Base-by-base conservation (phyloP, 495 filamentous ascomycete species). In the Talaromyces nanjingensis region DNA sequence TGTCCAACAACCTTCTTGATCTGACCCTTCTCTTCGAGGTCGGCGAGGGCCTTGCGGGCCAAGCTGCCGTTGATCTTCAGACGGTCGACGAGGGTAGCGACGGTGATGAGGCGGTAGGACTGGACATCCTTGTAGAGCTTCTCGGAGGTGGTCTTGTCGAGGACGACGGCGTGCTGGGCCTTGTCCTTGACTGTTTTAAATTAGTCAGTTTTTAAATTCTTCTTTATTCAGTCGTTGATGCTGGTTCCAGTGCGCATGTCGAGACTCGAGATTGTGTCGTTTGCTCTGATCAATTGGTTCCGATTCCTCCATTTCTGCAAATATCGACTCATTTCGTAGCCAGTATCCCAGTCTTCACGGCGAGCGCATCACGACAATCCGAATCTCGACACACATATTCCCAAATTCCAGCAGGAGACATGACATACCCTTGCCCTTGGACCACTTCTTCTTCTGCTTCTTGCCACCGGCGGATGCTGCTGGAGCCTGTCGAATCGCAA, bases 391-490 rank as follows among this genome's bases (percentile, higher is more conserved):
- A 59, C 27, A 59, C 27, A 25, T 3, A 9, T n/a, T n/a, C 53
- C 22, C 6, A 9, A 16, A 20, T 12, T n/a, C 29, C n/a, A 49
- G 45, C 12, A 56, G 14, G 34, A 34, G 34, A 57, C 57, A 69
- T 75, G 71, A 77, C 83, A 71, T 87, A 92, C 90, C 90, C 87
- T 97, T 97, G 81, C 92, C 96, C 91, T 97, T 98, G 71, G 93
- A 97, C 93, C 93, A 97, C 93, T 97, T 96, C 91, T 98, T 98
- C 91, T 97, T 96, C 78, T 93, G 91, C 85, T 96, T 96, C 88
- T 96, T 96, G 77, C 89, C 91, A 76, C 91, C 91, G 70, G 84
- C 77, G 79, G 90, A 80, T 78, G 87, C 83, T 80, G 89, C 86
- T 80, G 90, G 89, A 73, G 90, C 89, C 89, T 88, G 65, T 66